Conservation (phyloP, 352 stramenopile genomes). For the Saprolegnia diclina region DNA sequence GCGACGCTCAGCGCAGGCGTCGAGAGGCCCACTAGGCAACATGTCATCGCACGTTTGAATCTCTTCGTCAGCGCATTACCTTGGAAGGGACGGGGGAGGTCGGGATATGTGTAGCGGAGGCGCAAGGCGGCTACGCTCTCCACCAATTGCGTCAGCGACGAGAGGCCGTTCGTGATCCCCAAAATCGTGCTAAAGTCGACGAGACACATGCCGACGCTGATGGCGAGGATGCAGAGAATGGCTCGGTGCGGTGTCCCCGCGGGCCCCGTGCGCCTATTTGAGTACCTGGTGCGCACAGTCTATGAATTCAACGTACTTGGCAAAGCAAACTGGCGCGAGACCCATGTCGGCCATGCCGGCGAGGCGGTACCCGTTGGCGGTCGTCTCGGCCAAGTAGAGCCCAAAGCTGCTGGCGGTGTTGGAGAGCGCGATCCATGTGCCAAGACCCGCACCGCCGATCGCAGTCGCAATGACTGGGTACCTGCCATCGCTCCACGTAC, state of each 20-base stretch:
- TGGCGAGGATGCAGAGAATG: conserved; percentile 80
- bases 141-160: conserved; percentile 82
- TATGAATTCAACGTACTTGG: conserved; percentile 44
- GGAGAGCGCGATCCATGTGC: conserved; percentile 85
- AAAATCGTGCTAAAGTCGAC: conserved; percentile 87
- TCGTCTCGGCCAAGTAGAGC: conserved; percentile 93
- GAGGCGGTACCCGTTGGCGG: conserved; percentile 90
- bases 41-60: neutral
- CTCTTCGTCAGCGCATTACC: neutral
- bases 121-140: conserved; percentile 89
- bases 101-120: conserved; percentile 69
- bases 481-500: conserved; percentile 88
- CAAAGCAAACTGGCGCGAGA: conserved; percentile 83
- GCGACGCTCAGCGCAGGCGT: conserved; percentile 43
- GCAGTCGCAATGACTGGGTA: conserved; percentile 83
- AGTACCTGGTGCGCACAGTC: neutral
- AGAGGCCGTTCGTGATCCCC: conserved; percentile 92
- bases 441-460: conserved; percentile 81
- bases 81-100: conserved; percentile 74
- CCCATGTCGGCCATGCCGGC: conserved; percentile 83
- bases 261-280: conserved; percentile 43
- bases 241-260: conserved; percentile 52
- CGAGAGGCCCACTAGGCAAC: conserved; percentile 43
- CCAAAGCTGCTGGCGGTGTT: conserved; percentile 89
- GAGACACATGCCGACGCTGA: conserved; percentile 84